phyloP scores from a whole-genome alignment of 257 asterid species.

The Ehretia macrophylla region DNA sequence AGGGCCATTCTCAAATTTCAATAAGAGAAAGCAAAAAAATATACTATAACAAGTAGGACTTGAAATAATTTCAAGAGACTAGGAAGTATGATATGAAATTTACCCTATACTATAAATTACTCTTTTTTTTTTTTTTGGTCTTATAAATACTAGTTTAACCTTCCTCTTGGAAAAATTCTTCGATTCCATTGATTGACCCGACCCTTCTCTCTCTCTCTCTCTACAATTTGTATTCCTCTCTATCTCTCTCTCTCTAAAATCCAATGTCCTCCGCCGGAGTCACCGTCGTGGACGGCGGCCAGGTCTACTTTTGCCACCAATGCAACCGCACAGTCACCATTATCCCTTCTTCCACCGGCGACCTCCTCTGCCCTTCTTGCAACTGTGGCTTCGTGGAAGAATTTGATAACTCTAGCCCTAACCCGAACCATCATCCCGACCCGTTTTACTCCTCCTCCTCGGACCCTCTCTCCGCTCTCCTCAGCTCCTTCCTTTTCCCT shows the following conservation, averaged over 20 bases:
- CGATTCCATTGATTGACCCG: no score
- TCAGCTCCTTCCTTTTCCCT: constrained; percentile 34
- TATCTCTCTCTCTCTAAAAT: not conserved
- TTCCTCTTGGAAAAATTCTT: no score
- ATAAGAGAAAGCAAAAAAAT: no score
- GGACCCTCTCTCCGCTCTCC: constrained; percentile 32
- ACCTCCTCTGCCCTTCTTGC: constrained; percentile 65
- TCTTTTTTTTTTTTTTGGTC: no score
- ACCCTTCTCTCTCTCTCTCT: no score
- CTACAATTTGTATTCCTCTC: no score
- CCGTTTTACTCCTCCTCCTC: constrained; percentile 23
- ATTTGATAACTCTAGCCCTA: constrained; percentile 38
- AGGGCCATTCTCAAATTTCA: no score
- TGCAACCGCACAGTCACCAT: constrained; percentile 58
- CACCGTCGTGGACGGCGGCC: constrained; percentile 48
- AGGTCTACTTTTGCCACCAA: constrained; percentile 70
- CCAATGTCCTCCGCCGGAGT: constrained; percentile 63
- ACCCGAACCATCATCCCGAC: constrained; percentile 17
- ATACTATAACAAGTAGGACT: no score
- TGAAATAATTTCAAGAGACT: no score
- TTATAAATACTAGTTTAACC: no score
- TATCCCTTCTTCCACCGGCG: constrained; percentile 40
- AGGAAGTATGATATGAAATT: no score
- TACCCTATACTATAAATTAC: no score
- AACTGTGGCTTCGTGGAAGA: constrained; percentile 65